These are phyloP conservation scores for Ophiostoma piceae DNA, from an alignment of 2,329 filamentous ascomycete genomes.

Conservation along the genomic window DNA sequence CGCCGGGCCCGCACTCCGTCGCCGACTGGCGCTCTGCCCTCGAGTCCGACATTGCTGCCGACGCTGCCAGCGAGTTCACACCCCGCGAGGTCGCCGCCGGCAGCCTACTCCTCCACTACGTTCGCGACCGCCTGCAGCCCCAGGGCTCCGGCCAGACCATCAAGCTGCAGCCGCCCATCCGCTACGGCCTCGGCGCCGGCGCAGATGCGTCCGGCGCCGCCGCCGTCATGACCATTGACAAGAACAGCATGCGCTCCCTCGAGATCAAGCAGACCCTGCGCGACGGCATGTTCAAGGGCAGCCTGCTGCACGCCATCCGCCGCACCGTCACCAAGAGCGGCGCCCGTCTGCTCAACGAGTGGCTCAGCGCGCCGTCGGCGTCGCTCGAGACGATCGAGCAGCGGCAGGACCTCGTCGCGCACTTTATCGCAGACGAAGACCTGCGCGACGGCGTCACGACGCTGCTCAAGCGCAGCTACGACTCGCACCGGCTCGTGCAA, in stretches of 20 bases:
- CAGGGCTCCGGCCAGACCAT: constrained; percentile 56
- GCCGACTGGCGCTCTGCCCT: constrained; percentile 70
- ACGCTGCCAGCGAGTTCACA: constrained; percentile 55
- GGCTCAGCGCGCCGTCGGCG: constrained; percentile 82
- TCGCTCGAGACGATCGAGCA: constrained; percentile 71
- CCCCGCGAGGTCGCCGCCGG: constrained; percentile 68
- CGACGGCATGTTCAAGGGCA: constrained; percentile 73
- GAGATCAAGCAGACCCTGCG: constrained; percentile 84
- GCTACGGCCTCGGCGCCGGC: constrained; percentile 41
- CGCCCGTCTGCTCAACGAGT: constrained; percentile 73
- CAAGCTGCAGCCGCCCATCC: constrained; percentile 76
- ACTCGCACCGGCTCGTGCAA: constrained; percentile 84
- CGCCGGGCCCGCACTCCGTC: constrained; percentile 41
- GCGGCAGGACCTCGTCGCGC: constrained; percentile 74
- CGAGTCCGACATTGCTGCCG: constrained; percentile 60
- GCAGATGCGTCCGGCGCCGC: constrained; percentile 45
- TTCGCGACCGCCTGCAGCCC: constrained; percentile 65
- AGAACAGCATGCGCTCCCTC: constrained; percentile 80
- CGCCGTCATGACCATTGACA: constrained; percentile 85
- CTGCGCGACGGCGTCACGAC: constrained; percentile 65
- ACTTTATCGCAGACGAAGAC: constrained; percentile 61
- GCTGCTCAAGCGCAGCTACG: constrained; percentile 69
- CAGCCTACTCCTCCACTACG: constrained; percentile 76
- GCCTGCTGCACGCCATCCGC: constrained; percentile 81
- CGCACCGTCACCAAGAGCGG: constrained; percentile 90